phyloP scores from a whole-genome alignment of 2,329 filamentous ascomycete species.

The Chaetomiaceae sp. region DNA sequence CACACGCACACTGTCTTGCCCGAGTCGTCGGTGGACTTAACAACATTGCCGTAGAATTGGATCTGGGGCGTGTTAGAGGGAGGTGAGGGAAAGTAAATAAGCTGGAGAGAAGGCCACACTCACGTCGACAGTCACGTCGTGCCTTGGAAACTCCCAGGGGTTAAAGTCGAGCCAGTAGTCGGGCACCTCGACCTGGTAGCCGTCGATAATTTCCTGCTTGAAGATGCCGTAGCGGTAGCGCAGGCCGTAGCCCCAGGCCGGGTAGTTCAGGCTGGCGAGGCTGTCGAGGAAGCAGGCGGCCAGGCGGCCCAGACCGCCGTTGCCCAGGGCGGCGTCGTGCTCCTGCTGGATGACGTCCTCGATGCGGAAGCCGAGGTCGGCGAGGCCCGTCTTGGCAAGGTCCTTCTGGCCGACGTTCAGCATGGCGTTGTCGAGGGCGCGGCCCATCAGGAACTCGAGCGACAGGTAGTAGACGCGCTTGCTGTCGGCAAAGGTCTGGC shows the following conservation, averaged over 20 bases:
- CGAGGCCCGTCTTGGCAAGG: constrained; percentile 74
- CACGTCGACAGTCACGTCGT: constrained; percentile 88
- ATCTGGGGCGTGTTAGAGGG: constrained; percentile 46
- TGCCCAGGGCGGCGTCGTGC: constrained; percentile 92
- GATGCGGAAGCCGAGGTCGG: constrained; percentile 90
- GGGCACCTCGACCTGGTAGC: constrained; percentile 95
- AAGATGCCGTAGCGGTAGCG: constrained; percentile 97
- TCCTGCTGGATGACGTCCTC: constrained; percentile 94
- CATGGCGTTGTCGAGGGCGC: constrained; percentile 97
- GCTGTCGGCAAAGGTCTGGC: constrained; percentile 81
- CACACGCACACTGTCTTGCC: constrained; percentile 73
- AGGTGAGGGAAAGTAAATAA: no score
- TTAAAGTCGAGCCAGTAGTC: constrained; percentile 99
- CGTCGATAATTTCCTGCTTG: constrained; percentile 98
- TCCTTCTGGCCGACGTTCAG: constrained; percentile 89
- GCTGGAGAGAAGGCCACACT: constrained; percentile 27
- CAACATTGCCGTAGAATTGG: constrained; percentile 88
- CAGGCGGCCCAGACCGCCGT: constrained; percentile 89
- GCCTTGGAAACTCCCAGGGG: constrained; percentile 95
- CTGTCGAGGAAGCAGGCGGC: constrained; percentile 97
- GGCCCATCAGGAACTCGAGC: constrained; percentile 95
- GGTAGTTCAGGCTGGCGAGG: constrained; percentile 87
- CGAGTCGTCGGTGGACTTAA: constrained; percentile 66
- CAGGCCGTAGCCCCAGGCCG: constrained; percentile 95
- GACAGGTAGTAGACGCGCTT: constrained; percentile 98